Evolutionary conservation across 139 green algal genomes (phyloP), one percentile per base, ranked within the genome.

Genomic region (Closterium sp.): DNA sequence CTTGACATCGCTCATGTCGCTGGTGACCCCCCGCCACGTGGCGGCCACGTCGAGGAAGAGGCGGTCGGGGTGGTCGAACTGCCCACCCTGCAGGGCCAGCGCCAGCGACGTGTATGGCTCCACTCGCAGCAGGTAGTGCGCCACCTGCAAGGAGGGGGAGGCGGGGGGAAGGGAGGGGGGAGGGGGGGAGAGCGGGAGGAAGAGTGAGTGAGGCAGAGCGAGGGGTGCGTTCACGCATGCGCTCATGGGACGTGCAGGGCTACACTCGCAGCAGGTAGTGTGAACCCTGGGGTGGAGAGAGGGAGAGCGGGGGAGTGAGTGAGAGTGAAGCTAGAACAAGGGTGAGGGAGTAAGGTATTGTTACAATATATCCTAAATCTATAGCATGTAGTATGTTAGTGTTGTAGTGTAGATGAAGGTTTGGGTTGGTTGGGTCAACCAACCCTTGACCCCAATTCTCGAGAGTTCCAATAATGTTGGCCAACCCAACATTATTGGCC

Each of bases 1-100:
- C 95, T 99, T 99, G 10, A 99, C 97, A 91, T 99, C 98, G 0
- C 95, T 95, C 32, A 94, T 95, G 93, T 94, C 90, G 8, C 10
- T 19, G 4, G 87, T 32, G n/a, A 93, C 92, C 10, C 43, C 30
- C n/a, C 90, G n/a, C 90, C 94, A 95, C 21, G 91, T 93, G 43
- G 84, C 31, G n/a, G 83, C 89, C 69, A 96, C 34, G 34, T 89
- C 91, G 34, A 85, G 28, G 90, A 96, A 96, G 12, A 96, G 33
- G 12, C 95, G 87, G 85, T 96, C 95, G 8, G 95, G 85, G 69
- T 94, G 92, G 90, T 96, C 95, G 36, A 96, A 95, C 9, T 36
- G 86, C 28, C 93, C 94, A 12, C 94, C 94, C 85, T 96, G 95
- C n/a, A 96, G 87, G 19, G 84, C 5, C n/a, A 92, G 35, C 0